These are phyloP conservation scores for Macaranga tanarius DNA, from an alignment of 441 rosid genomes.

Conservation along the genomic window DNA sequence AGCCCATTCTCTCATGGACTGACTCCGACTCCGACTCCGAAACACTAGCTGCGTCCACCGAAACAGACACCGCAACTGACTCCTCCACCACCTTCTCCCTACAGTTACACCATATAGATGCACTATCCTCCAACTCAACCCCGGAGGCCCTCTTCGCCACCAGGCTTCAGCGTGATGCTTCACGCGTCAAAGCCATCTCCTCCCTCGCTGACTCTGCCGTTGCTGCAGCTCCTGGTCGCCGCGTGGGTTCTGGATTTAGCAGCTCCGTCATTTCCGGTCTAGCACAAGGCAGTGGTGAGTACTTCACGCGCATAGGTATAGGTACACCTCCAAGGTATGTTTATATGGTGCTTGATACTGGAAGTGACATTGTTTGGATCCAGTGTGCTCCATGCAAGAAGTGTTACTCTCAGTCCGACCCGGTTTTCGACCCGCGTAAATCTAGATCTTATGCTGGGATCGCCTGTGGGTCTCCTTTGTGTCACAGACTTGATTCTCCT, in stretches of 20 bases:
- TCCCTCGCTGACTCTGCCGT: constrained; percentile 36
- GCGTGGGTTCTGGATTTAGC: constrained; percentile 47
- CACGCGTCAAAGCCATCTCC: constrained; percentile 44
- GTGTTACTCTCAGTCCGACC: constrained; percentile 83
- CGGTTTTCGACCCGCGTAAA: constrained; percentile 66
- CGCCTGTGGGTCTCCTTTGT: constrained; percentile 63
- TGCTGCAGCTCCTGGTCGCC: constrained; percentile 31
- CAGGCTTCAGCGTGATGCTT: constrained; percentile 59
- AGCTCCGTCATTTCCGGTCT: constrained; percentile 81
- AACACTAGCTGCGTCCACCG: not conserved
- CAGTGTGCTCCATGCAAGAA: constrained; percentile 84
- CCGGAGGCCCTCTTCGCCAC: constrained; percentile 54
- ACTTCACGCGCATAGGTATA: constrained; percentile 83
- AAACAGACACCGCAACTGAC: not conserved
- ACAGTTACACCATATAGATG: constrained; percentile 61
- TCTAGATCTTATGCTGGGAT: constrained; percentile 54
- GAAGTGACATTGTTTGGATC: constrained; percentile 92
- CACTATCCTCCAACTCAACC: constrained; percentile 45
- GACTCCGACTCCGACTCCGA: constrained; percentile 31
- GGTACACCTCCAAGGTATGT: constrained; percentile 76
- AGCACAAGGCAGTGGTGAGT: constrained; percentile 88
- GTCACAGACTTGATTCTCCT: constrained; percentile 61
- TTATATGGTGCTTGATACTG: constrained; percentile 87
- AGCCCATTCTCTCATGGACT: constrained; percentile 44
- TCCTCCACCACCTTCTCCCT: constrained; percentile 35